A percentile compares a stretch with the other conserved stretches of the same genome.
phyloP scores from a whole-genome alignment of 2,329 filamentous ascomycete genomes.

The Immersiporthe knoxdaviesiana region DNA sequence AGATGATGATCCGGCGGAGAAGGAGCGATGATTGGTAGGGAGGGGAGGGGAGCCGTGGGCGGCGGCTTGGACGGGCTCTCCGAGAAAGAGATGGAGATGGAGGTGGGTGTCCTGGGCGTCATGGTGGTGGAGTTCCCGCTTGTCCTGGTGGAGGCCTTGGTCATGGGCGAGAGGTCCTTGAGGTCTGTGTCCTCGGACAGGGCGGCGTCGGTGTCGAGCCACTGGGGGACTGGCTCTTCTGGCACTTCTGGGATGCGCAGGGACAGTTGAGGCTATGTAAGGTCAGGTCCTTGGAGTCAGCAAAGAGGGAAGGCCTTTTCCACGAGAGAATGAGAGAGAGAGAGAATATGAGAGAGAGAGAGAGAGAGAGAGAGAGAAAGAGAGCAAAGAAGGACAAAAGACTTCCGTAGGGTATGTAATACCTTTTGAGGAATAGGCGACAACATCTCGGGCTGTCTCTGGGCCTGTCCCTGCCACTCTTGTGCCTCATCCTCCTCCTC shows the following conservation, averaged over 20 bases:
- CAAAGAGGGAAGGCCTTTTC: neutral
- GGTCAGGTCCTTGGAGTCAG: neutral
- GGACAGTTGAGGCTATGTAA: constrained; percentile 9
- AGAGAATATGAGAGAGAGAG: too few species aligned
- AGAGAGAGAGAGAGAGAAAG: too few species aligned
- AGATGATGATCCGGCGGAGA: neutral
- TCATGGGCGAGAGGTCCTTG: neutral
- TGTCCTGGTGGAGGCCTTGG: neutral
- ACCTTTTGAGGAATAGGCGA: constrained; percentile 22
- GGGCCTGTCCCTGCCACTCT: constrained; percentile 3
- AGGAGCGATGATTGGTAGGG: neutral
- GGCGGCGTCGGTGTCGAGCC: neutral
- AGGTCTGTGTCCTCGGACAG: neutral
- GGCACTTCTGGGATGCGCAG: constrained; percentile 14
- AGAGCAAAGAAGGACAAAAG: too few species aligned
- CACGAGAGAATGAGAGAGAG: neutral
- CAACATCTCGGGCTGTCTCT: constrained; percentile 3
- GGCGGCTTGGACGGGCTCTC: constrained; percentile 4
- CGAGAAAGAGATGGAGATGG: constrained; percentile 9
- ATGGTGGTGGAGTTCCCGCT: neutral
- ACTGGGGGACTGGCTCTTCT: neutral
- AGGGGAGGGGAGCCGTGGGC: constrained; percentile 3
- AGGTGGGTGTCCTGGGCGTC: constrained; percentile 8
- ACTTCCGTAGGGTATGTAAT: neutral
- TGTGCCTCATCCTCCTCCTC: neutral